A percentile compares a stretch with the other conserved stretches of the same genome.
Conservation (phyloP, 768 basidiomycete genomes). For the Psilocybe cubensis region DNA sequence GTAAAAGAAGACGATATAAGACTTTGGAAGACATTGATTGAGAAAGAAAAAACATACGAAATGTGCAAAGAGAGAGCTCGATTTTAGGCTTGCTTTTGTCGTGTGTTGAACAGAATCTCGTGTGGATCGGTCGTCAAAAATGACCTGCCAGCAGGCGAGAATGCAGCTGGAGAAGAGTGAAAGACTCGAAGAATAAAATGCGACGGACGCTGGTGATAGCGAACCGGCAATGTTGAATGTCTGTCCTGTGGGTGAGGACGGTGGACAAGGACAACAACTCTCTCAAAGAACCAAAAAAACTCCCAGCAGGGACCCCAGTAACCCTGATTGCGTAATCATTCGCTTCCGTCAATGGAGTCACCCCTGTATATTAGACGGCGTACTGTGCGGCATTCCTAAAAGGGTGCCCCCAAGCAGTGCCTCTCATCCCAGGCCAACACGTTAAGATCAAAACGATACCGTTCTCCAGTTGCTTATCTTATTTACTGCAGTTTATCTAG, state of each 20-base stretch:
- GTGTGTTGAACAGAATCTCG: slow-evolving; percentile 57
- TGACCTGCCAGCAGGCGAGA: slow-evolving; percentile 92
- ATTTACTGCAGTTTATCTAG: no score
- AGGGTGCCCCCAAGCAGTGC: no score
- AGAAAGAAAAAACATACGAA: slow-evolving; percentile 38
- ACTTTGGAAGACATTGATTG: neutral
- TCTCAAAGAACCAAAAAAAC: slow-evolving; percentile 24
- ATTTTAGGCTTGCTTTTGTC: slow-evolving; percentile 51
- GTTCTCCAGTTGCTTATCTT: no score
- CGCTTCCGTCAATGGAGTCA: neutral
- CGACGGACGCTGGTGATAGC: slow-evolving; percentile 48
- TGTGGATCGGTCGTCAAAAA: slow-evolving; percentile 82
- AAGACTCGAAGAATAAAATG: slow-evolving; percentile 46
- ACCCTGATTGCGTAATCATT: slow-evolving; percentile 20
- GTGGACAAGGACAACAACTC: slow-evolving; percentile 40
- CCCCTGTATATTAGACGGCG: no score
- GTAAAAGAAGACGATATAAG: slow-evolving; percentile 7
- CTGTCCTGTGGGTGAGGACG: slow-evolving; percentile 42
- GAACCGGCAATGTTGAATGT: slow-evolving; percentile 40
- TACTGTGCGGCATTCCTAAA: no score
- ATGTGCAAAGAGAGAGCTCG: slow-evolving; percentile 37
- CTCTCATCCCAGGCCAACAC: no score
- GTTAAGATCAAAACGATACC: no score
- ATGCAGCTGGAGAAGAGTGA: slow-evolving; percentile 54
- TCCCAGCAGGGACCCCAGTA: slow-evolving; percentile 27